A percentile compares a stretch with the other conserved stretches of the same genome.
Conservation (phyloP, 805 yeast species). For the Lipomyces orientalis region DNA sequence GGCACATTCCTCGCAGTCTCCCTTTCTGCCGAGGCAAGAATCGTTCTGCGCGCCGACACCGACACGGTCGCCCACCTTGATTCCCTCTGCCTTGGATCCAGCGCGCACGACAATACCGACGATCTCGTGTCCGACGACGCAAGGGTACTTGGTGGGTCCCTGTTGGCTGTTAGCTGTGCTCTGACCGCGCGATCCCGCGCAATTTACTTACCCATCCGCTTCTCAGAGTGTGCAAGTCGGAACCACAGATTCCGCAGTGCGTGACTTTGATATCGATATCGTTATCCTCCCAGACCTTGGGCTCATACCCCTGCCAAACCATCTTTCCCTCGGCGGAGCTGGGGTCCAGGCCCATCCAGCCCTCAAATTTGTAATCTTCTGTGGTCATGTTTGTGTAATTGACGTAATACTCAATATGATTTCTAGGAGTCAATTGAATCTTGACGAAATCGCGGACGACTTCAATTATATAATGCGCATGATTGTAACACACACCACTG, state of each 20-base stretch:
- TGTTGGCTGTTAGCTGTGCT: too few species aligned
- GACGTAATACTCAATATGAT: too few species aligned
- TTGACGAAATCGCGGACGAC: too few species aligned
- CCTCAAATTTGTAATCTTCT: background rate
- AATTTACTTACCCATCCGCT: slow-evolving; percentile 70
- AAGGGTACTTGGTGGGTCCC: slow-evolving; percentile 44
- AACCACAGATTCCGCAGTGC: slow-evolving; percentile 61
- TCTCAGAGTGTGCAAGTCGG: slow-evolving; percentile 57
- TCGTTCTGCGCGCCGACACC: slow-evolving; percentile 76
- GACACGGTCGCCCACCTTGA: slow-evolving; percentile 71
- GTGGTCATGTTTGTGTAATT: too few species aligned
- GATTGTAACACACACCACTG: too few species aligned
- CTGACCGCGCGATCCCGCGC: too few species aligned
- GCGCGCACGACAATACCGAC: slow-evolving; percentile 47
- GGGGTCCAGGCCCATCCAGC: background rate
- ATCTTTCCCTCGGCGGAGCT: background rate
- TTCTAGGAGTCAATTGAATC: too few species aligned
- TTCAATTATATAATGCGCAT: too few species aligned
- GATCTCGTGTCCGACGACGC: slow-evolving; percentile 57
- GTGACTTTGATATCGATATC: slow-evolving; percentile 51
- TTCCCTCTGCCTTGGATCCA: slow-evolving; percentile 57
- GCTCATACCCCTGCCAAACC: slow-evolving; percentile 26
- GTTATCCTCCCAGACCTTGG: slow-evolving; percentile 37
- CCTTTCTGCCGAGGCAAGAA: slow-evolving; percentile 60
- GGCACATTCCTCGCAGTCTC: slow-evolving; percentile 63